Evolutionary conservation across 176 grass and related monocot species (phyloP), one percentile per base, ranked within the genome.

Genomic region (Oryza glumipatula): DNA sequence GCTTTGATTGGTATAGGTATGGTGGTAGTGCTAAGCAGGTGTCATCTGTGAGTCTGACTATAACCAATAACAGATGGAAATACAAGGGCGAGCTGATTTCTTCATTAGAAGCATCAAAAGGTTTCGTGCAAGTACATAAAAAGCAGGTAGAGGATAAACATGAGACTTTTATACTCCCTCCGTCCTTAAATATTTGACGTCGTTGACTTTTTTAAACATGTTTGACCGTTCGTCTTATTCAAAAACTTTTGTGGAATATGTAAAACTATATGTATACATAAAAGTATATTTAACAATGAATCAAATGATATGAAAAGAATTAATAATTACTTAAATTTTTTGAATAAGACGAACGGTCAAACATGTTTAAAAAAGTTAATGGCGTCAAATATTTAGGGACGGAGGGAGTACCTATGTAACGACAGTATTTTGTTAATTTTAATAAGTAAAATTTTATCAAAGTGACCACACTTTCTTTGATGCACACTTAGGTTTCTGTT

Each of bases 61-160:
- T 15, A 51, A 51, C 46, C 36, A 73, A 82, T 28, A 52, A 52
- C 47, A 67, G 76, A 68, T 28, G 30, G 67, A 51, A 82, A 39
- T 47, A 70, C 14, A 54, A 54, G 14, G 22, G 2, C 60, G 6
- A 43, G 71, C 52, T 16, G 28, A 54, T 68, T 60, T 73, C 30
- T 49, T 64, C 73, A 71, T 64, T 69, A 79, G 54, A 76, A 63
- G 49, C 35, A 76, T 22, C 13, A 10, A 14, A 33, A 69, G 45
- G 36, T 46, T 26, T 9, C 76, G 26, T 32, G 22, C 21, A 44
- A 43, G 48, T 21, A 68, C 1, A 74, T 86, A 80, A 74, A 44
- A 44, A 63, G 22, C 54, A 43, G 58, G 58, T 14, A 41, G 76
- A 52, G 24, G 13, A 21, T 67, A 74, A 67, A 60, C 45, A 67